Evolutionary conservation across 768 basidiomycete genomes (phyloP), one percentile per base, ranked within the genome.

Genomic region (Lentinula lateritia): DNA sequence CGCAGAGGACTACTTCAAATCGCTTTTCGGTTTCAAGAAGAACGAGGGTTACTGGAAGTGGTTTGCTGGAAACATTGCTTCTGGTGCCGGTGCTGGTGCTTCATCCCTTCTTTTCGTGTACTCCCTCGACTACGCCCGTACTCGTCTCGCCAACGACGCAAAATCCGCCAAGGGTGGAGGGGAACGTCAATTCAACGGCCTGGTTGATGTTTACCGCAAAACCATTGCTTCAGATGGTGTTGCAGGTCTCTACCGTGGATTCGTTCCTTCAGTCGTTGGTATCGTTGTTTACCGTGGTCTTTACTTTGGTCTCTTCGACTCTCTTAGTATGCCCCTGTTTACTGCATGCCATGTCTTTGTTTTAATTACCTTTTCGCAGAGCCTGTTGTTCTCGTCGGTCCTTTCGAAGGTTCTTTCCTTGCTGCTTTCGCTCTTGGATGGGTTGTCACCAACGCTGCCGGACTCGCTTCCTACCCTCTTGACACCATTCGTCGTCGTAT

Each of bases 261-360:
- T 93, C 75, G 83, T 91, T 48, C 92, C 91, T 61, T 90, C 88
- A 62, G 89, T 93, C 60, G 89, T 88, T 62, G 91, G 91, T 71
- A 93, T 93, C 78, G 83, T 92, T 70, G 87, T 92, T 70, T 92
- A 92, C 82, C 86, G 90, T 75, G 91, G 91, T 78, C 84, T 90
- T 69, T 91, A 88, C 77, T 91, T 91, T 71, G 90, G 89, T 80
- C 79, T 88, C 69, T 90, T 87, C 67, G 86, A 88, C 70, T 86
- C 83, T 28, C 76, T 88, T 63, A 88, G 84, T 87, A 69, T 81
- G 7, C 4, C 35, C 41, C 34, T 32, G 18, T 4, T 45, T n/a
- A 52, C 41, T 41, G 16, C 8, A 2, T 43, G 34, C n/a, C 10
- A 13, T 5, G 52, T 58, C 63, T 18, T 38, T 66, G 71, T 60